Evolutionary conservation across 1,284 basidiomycete genomes (phyloP).

Genomic region (Melampsora americana): DNA sequence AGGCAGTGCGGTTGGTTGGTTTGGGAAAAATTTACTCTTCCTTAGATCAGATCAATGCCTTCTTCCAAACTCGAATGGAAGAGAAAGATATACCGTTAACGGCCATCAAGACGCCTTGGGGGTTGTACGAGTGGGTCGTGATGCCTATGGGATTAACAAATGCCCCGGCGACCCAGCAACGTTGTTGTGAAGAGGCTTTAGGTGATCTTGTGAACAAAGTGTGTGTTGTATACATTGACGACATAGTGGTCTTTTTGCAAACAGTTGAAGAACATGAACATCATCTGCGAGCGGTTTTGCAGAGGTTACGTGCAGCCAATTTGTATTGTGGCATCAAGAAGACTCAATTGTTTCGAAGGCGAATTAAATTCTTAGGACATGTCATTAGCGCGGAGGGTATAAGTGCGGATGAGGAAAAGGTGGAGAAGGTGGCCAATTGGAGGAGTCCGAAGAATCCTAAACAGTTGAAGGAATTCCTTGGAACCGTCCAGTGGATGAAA

Average conservation of each 20-base stretch:
- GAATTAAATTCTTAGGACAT: too few species aligned
- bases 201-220: not conserved
- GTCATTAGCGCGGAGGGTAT: too few species aligned
- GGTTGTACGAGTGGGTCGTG: conserved; percentile 57
- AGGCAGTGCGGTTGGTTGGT: not conserved
- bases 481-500: conserved; percentile 17
- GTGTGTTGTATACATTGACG: conserved; percentile 4
- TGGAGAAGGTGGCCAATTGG: too few species aligned
- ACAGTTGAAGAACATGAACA: too few species aligned
- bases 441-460: not conserved
- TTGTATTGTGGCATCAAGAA: too few species aligned
- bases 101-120: conserved; percentile 12
- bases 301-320: too few species aligned
- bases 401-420: too few species aligned
- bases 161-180: not conserved
- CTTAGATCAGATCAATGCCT: not conserved
- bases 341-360: too few species aligned
- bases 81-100: not conserved
- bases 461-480: conserved; percentile 9
- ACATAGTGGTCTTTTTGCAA: not conserved
- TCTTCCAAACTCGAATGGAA: not conserved
- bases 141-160: conserved; percentile 8
- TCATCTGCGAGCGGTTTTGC: not conserved
- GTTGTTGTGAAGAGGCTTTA: not conserved
- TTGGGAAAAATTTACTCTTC: not conserved